phyloP scores from a whole-genome alignment of 2,329 filamentous ascomycete species.

The Pseudogymnoascus sp. region DNA sequence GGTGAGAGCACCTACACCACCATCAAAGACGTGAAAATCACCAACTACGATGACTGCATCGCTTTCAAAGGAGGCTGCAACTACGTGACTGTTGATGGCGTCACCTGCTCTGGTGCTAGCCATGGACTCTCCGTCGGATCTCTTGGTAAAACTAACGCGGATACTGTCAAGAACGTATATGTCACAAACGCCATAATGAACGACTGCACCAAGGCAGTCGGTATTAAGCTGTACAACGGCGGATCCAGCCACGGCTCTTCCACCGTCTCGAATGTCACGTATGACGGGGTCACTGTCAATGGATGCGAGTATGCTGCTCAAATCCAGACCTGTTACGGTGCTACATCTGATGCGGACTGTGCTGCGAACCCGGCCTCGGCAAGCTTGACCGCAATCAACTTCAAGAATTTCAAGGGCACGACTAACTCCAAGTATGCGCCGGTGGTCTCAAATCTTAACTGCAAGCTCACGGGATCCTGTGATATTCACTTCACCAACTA shows the following conservation, averaged over 20 bases:
- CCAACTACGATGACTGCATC: conserved; percentile 39
- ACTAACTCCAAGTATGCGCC: conserved; percentile 32
- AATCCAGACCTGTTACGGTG: conserved; percentile 38
- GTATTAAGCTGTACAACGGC: conserved; percentile 39
- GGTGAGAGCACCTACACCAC: conserved; percentile 32
- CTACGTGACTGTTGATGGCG: conserved; percentile 33
- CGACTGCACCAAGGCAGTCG: conserved; percentile 36
- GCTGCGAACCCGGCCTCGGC: conserved; percentile 29
- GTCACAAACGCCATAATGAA: conserved; percentile 35
- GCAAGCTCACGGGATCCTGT: conserved; percentile 32
- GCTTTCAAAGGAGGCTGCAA: conserved; percentile 30
- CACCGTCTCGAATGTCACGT: conserved; percentile 37
- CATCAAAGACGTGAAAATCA: conserved; percentile 30
- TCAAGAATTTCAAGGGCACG: conserved; percentile 33
- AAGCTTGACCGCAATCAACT: conserved; percentile 29
- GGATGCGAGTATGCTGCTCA: conserved; percentile 37
- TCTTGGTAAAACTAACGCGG: conserved; percentile 33
- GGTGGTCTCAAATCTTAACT: conserved; percentile 32
- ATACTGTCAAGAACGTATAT: conserved; percentile 37
- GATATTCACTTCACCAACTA: conserved; percentile 29
- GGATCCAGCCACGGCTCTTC: conserved; percentile 31
- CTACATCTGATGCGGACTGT: conserved; percentile 30
- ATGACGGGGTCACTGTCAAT: conserved; percentile 30
- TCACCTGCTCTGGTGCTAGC: conserved; percentile 37
- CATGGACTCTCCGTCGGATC: conserved; percentile 42